These are phyloP conservation scores for Adansonia rubrostipa DNA, from an alignment of 441 rosid genomes.

Conservation along the genomic window DNA sequence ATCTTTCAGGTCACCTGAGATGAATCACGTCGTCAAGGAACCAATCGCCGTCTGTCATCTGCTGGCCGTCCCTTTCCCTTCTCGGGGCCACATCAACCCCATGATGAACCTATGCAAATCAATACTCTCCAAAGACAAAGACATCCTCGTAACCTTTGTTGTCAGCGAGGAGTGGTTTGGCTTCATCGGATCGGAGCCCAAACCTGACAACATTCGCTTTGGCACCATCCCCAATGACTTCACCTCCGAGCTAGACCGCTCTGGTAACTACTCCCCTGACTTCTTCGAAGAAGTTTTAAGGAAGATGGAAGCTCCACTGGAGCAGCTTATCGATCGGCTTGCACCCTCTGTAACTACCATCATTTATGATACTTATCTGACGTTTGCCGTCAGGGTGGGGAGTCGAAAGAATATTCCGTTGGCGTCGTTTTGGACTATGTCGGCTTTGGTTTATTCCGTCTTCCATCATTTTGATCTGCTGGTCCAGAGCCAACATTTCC, in stretches of 20 bases:
- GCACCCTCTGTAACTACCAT: conserved; percentile 24
- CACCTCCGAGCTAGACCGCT: conserved; percentile 21
- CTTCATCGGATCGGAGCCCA: conserved; percentile 17
- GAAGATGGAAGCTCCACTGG: conserved; percentile 33
- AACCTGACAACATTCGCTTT: conserved; percentile 12
- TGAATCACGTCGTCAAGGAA: neutral
- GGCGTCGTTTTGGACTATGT: conserved; percentile 51
- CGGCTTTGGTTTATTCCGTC: conserved; percentile 37
- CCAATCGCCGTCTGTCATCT: neutral
- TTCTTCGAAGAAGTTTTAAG: conserved; percentile 35
- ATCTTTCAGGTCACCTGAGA: neutral
- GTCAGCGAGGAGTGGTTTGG: conserved; percentile 28
- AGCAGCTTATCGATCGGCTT: conserved; percentile 30
- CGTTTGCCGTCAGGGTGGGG: conserved; percentile 23
- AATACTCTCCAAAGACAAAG: conserved; percentile 20
- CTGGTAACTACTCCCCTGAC: conserved; percentile 27
- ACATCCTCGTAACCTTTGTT: conserved; percentile 25
- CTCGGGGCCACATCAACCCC: conserved; percentile 12
- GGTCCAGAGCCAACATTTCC: conserved; percentile 2
- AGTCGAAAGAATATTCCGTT: conserved; percentile 48
- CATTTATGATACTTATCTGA: conserved; percentile 31
- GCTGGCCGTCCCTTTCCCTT: neutral
- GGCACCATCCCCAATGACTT: conserved; percentile 1
- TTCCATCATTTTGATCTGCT: conserved; percentile 27
- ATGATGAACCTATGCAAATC: conserved; percentile 36